Evolutionary conservation across 2,329 filamentous ascomycete species (phyloP).

Genomic region (Colletotrichum musicola): DNA sequence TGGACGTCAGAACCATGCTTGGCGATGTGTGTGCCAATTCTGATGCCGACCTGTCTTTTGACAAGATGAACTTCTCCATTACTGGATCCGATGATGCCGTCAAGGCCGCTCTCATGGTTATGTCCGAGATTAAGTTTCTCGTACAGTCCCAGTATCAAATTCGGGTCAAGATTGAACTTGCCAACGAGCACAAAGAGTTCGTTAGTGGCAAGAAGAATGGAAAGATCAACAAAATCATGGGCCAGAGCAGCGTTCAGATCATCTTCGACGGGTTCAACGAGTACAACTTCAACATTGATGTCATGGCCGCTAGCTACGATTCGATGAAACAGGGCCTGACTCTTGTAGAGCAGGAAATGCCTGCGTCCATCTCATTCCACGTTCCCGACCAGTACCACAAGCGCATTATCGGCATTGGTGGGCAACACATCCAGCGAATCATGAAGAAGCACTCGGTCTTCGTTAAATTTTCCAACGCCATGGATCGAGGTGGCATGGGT

Average conservation of each 20-base stretch:
- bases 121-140: constrained; percentile 91
- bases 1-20: constrained; percentile 90
- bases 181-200: constrained; percentile 99
- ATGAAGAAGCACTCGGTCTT: constrained; percentile 99
- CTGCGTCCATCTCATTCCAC: constrained; percentile 98
- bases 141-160: constrained; percentile 91
- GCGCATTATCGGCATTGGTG: constrained; percentile 97
- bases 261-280: constrained; percentile 99
- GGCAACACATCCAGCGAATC: constrained; percentile 98
- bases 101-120: constrained; percentile 93
- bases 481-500: constrained; percentile 92
- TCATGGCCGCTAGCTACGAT: constrained; percentile 91
- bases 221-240: constrained; percentile 99
- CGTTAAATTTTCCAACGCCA: constrained; percentile 99
- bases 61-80: constrained; percentile 93
- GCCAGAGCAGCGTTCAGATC: constrained; percentile 98
- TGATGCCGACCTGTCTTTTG: constrained; percentile 93
- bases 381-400: constrained; percentile 99
- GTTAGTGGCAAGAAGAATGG: constrained; percentile 99
- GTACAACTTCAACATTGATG: constrained; percentile 99
- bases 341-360: constrained; percentile 98
- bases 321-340: constrained; percentile 93
- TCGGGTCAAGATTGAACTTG: constrained; percentile 97
- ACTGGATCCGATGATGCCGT: constrained; percentile 97
- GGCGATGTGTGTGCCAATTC: constrained; percentile 97